Evolutionary conservation across 2,329 filamentous ascomycete species (phyloP), one percentile per base, ranked within the genome.

Genomic region (Calonectria honghensis): DNA sequence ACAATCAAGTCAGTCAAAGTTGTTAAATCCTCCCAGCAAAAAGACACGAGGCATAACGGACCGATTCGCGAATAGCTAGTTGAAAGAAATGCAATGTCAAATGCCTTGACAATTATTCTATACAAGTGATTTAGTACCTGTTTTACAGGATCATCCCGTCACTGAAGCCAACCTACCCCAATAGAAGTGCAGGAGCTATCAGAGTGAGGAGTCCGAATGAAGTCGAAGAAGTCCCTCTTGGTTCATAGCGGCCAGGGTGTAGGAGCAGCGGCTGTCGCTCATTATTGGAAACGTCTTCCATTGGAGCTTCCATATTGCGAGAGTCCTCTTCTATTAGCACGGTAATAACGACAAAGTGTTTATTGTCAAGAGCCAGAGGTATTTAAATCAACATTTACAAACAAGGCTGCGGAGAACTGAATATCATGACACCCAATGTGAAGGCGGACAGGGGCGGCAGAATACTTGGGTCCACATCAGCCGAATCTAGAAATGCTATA

Each of bases 61-160:
- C 41, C 41, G 7, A 48, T 48, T 48, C 41, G 41, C 18, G 41
- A 48, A 11, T 48, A 48, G 41, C 41, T 48, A 11, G 41, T 48
- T 10, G 41, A 48, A n/a, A 48, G 41, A 48, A 48, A 48, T 48
- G 41, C 41, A 48, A n/a, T 48, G 41, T 48, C 41, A 48, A 48
- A 48, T 11, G 41, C 41, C 41, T 48, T 48, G 41, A 48, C 41
- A 4, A 48, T 48, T 48, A 48, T 48, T n/a, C 41, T 48, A 24
- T 7, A 7, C 7, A n/a, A 24, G 2, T n/a, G 7, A n/a, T 24
- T 48, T n/a, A 48, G 41, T 11, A 6, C 20, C 7, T 11, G 41
- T 3, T 48, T 48, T 24, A n/a, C 7, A n/a, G 7, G 20, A 48
- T 1, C 2, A 24, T 10, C 6, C 11, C 9, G 10, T 48, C 20